Conservation (phyloP, 495 filamentous ascomycete genomes). For the Cladorrhinum samala region DNA sequence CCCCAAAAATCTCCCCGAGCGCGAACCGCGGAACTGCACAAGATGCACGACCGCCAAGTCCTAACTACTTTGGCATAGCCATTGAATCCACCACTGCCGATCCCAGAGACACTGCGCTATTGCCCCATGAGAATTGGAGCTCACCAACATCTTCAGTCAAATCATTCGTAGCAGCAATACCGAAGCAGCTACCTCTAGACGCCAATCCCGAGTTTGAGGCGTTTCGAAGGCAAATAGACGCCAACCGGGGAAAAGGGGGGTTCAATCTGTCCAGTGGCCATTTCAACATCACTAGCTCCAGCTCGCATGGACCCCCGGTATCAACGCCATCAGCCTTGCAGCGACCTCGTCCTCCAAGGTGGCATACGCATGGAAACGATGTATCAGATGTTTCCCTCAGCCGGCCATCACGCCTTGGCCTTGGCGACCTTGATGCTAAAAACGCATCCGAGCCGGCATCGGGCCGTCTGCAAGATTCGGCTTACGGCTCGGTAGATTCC, state of each 20-base stretch:
- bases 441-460: conserved; percentile 3
- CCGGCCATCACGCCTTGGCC: conserved; percentile 11
- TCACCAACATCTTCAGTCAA: conserved; percentile 60
- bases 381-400: conserved; percentile 24
- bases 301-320: conserved; percentile 15
- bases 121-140: conserved; percentile 66
- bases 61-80: conserved; percentile 76
- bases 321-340: conserved; percentile 27
- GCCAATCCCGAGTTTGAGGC: conserved; percentile 73
- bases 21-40: conserved; percentile 16
- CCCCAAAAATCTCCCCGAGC: conserved; percentile 36
- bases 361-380: conserved; percentile 36
- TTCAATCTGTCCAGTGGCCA: conserved; percentile 49
- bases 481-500: too few relatives aligned
- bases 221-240: conserved; percentile 63
- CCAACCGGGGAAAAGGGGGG: conserved; percentile 38
- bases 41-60: conserved; percentile 50
- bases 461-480: neutral
- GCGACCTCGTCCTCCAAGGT: conserved; percentile 34
- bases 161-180: conserved; percentile 61
- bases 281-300: conserved; percentile 28
- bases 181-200: conserved; percentile 61
- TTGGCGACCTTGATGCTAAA: neutral
- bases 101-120: conserved; percentile 51
- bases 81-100: conserved; percentile 52